A percentile compares a stretch with the other conserved stretches of the same genome.
Conservation (phyloP, 139 green algal species). For the Chlorokybus atmophyticus region DNA sequence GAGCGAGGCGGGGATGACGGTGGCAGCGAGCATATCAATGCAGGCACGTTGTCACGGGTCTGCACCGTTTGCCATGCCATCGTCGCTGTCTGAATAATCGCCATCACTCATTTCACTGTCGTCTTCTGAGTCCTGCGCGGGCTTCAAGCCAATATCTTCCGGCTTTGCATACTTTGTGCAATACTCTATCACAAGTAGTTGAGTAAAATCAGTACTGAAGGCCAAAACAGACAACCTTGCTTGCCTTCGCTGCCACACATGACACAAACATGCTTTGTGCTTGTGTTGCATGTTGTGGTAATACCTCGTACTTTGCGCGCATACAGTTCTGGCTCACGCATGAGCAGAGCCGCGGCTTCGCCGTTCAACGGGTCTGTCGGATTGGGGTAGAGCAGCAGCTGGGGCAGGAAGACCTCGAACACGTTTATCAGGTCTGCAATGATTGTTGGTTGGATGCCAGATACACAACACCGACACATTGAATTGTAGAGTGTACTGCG, state of each 20-base stretch:
- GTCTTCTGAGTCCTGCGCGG: constrained; percentile 1
- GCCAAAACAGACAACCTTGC: not conserved
- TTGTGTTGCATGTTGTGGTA: constrained; percentile 43
- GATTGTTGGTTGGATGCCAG: not conserved
- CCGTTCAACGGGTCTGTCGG: constrained; percentile 93
- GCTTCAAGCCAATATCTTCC: constrained; percentile 7
- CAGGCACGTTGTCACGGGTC: too few relatives aligned
- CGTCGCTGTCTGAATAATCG: constrained; percentile 15
- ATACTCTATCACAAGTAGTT: constrained; percentile 15
- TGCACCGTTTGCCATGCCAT: too few relatives aligned
- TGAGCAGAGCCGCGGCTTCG: constrained; percentile 90
- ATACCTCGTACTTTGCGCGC: constrained; percentile 66
- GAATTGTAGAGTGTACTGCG: not conserved
- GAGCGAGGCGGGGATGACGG: too few relatives aligned
- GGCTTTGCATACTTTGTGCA: constrained; percentile 24
- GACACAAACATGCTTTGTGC: constrained; percentile 50
- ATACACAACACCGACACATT: not conserved
- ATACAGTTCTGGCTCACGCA: constrained; percentile 85
- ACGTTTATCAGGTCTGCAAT: constrained; percentile 84
- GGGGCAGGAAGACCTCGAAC: constrained; percentile 97
- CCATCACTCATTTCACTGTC: constrained; percentile 24
- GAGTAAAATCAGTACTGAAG: not conserved
- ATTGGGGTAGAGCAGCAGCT: constrained; percentile 98
- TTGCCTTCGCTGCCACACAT: not conserved
- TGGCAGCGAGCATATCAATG: too few relatives aligned